These are phyloP conservation scores for Paecilomyces sp. DNA, from an alignment of 2,329 filamentous ascomycete species.

Conservation along the genomic window DNA sequence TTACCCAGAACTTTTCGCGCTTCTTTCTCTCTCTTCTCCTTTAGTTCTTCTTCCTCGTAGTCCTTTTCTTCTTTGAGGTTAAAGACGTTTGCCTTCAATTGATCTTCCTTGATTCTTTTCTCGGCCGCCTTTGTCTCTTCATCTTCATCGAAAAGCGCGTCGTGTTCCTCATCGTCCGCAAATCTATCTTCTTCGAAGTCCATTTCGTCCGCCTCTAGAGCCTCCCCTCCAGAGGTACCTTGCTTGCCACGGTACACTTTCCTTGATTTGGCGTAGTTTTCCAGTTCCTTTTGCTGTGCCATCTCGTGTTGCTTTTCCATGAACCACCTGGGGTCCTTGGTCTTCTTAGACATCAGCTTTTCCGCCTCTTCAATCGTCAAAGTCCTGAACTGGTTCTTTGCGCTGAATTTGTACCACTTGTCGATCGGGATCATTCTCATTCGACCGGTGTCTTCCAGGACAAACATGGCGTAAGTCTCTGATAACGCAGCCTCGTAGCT, in stretches of 20 bases:
- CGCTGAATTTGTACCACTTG: slow-evolving; percentile 74
- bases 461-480: slow-evolving; percentile 69
- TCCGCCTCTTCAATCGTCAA: slow-evolving; percentile 81
- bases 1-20: slow-evolving; percentile 67
- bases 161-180: slow-evolving; percentile 79
- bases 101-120: slow-evolving; percentile 67
- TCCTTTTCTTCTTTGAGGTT: slow-evolving; percentile 67
- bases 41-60: slow-evolving; percentile 60
- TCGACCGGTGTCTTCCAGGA: slow-evolving; percentile 60
- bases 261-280: slow-evolving; percentile 43
- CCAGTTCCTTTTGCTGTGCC: slow-evolving; percentile 52
- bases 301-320: slow-evolving; percentile 54
- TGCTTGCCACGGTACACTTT: slow-evolving; percentile 41
- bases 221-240: slow-evolving; percentile 37
- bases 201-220: slow-evolving; percentile 57
- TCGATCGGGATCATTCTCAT: slow-evolving; percentile 88
- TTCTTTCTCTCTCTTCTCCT: slow-evolving; percentile 58
- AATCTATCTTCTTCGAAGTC: slow-evolving; percentile 69
- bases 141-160: slow-evolving; percentile 72
- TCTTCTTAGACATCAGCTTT: slow-evolving; percentile 70
- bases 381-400: slow-evolving; percentile 58
- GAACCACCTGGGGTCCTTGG: slow-evolving; percentile 72
- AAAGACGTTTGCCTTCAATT: slow-evolving; percentile 82
- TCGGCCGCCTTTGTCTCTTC: slow-evolving; percentile 70
- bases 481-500: slow-evolving; percentile 86